A percentile compares a stretch with the other conserved stretches of the same genome.
phyloP scores from a whole-genome alignment of 768 basidiomycete species.

The Lyophyllum atratum region DNA sequence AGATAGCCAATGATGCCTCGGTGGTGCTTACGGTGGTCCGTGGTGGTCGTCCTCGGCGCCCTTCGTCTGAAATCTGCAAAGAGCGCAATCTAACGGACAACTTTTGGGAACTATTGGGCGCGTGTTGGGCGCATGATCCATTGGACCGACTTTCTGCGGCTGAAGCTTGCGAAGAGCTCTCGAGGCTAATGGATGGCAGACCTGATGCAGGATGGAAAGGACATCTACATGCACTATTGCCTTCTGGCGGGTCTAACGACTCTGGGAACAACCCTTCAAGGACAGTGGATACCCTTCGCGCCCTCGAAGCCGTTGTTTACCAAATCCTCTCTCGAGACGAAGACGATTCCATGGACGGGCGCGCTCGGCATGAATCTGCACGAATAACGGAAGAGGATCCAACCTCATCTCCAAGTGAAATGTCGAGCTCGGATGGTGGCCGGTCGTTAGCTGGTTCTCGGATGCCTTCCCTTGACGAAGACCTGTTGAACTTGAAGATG shows the following conservation, averaged over 20 bases:
- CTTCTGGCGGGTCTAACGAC: not conserved
- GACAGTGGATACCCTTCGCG: not conserved
- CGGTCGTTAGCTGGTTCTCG: not conserved
- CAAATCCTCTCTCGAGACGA: not conserved
- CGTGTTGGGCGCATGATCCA: not conserved
- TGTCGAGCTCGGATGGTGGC: not conserved
- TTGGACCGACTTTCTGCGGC: not conserved
- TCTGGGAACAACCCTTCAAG: not conserved
- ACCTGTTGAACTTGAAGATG: too few relatives aligned
- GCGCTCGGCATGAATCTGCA: not conserved
- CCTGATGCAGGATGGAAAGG: not conserved
- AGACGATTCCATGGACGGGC: not conserved
- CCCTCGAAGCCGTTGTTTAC: not conserved
- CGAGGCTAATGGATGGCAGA: not conserved
- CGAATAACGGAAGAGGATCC: not conserved
- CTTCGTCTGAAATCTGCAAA: not conserved
- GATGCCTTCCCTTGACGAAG: not conserved
- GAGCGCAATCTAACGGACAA: not conserved
- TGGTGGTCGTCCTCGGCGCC: not conserved
- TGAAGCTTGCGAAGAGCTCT: not conserved
- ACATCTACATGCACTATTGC: not conserved
- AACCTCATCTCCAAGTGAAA: not conserved
- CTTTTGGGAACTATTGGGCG: not conserved
- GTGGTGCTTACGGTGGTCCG: not conserved
- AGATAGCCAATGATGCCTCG: not conserved